phyloP scores from a whole-genome alignment of 495 filamentous ascomycete genomes.

The Evernia prunastri region DNA sequence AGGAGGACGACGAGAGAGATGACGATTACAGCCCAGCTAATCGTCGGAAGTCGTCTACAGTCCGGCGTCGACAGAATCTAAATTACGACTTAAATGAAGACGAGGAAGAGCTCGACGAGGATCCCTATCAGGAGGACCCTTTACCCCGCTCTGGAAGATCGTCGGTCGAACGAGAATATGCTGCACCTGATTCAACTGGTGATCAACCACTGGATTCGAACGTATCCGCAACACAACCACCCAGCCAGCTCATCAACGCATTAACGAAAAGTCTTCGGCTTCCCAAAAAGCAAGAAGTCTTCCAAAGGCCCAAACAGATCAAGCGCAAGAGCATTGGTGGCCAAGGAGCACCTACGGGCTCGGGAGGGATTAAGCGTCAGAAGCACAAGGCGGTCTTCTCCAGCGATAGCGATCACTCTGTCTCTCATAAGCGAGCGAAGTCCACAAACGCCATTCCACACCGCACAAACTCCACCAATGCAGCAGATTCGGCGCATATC shows the following conservation, averaged over 20 bases:
- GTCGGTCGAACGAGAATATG: not conserved
- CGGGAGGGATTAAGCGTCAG: not conserved
- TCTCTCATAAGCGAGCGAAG: not conserved
- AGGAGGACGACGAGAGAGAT: not conserved
- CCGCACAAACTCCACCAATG: not conserved
- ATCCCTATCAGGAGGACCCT: not conserved
- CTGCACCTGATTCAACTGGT: not conserved
- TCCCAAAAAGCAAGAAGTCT: not conserved
- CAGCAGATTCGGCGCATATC: not conserved
- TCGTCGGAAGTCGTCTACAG: not conserved
- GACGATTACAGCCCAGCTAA: not conserved
- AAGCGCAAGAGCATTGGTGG: conserved; percentile 1
- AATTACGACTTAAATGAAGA: not conserved
- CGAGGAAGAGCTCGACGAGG: not conserved
- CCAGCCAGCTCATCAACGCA: conserved; percentile 1
- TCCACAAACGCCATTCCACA: not conserved
- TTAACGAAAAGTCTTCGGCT: not conserved
- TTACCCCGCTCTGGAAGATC: not conserved
- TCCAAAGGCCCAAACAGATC: not conserved
- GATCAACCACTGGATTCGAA: not conserved
- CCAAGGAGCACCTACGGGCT: not conserved
- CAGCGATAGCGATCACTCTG: not conserved
- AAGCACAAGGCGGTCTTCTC: not conserved
- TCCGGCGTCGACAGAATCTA: not conserved
- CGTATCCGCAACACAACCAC: not conserved